phyloP scores from a whole-genome alignment of 768 basidiomycete genomes.

The Hygrophorus russula region DNA sequence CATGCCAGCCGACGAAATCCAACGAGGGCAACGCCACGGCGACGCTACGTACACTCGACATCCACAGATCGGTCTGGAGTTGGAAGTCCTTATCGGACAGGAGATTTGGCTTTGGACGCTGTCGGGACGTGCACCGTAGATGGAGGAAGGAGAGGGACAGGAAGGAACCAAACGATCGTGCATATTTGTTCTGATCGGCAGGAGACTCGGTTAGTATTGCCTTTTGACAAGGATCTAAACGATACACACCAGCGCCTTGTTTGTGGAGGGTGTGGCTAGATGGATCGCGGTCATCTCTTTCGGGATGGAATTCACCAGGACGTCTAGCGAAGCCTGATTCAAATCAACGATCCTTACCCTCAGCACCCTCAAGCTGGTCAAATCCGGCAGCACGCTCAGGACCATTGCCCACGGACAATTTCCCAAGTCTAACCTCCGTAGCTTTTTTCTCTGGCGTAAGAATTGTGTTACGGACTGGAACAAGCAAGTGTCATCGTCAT shows the following conservation, averaged over 20 bases:
- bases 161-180: conserved; percentile 34
- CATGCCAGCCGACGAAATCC: conserved; percentile 67
- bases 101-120: conserved; percentile 43
- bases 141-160: conserved; percentile 47
- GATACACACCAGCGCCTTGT: conserved; percentile 34
- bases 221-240: not conserved
- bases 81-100: conserved; percentile 51
- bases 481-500: conserved; percentile 41
- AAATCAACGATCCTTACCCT: conserved; percentile 47
- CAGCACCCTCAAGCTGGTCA: conserved; percentile 41
- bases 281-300: conserved; percentile 42
- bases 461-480: conserved; percentile 48
- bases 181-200: conserved; percentile 38
- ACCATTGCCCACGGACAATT: conserved; percentile 58
- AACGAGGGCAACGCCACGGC: conserved; percentile 38
- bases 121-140: conserved; percentile 33
- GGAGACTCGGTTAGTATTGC: not conserved
- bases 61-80: conserved; percentile 47
- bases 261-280: conserved; percentile 38
- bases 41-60: conserved; percentile 36
- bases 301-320: conserved; percentile 32
- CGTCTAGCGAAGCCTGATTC: conserved; percentile 21
- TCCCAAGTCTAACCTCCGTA: conserved; percentile 51
- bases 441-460: conserved; percentile 31
- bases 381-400: conserved; percentile 35